Base-by-base conservation (phyloP, 257 asterid species). In the Fraxinus cuspidata region DNA sequence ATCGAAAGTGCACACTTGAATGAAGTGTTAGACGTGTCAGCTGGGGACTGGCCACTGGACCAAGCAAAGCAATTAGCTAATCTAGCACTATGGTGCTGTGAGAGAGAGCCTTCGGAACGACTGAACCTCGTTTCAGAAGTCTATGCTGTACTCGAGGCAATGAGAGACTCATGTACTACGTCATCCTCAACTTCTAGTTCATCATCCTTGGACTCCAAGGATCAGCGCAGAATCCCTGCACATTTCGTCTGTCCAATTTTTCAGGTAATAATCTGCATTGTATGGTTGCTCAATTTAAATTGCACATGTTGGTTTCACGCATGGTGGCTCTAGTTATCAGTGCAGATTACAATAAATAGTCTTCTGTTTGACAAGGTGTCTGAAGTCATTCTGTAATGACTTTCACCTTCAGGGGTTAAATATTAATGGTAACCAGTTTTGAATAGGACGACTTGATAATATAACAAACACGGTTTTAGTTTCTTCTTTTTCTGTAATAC, bases 21-120 rank as follows among this genome's bases (percentile, higher is more conserved):
- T 27, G 27, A 86, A 13, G 80, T 93, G 51, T 80, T 95, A 58
- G 98, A 93, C 85, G 53, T 47, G 64, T 89, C 94, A 53, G 96
- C 98, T 34, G 99, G 97, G 40, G 92, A 95, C n/a, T 95, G 99
- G 99, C 94, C 98, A 65, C 58, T 79, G 68, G 86, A 74, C 85
- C 83, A 25, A 72, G 91, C 85, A 1, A 79, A 82, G 51, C 83
- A 84, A 81, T 74, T 95, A 64, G 89, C 92, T 83, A 34, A 70
- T 79, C 77, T 95, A 87, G 97, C 86, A n/a, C 72, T 91, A 86
- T 85, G 85, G 80, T 95, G 99, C 86, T 95, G 97, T 63, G 85
- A 87, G 83, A 76, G 70, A 79, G 75, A 87, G 72, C 79, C 73
- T 21, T 19, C 78, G 29, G 86, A 91, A 81, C 87, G 96, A 56